Percentiles rank a stretch among this genome's conserved stretches.
Evolutionary conservation across 306 rosid species (phyloP).

Genomic region (Vigna nakashimae): DNA sequence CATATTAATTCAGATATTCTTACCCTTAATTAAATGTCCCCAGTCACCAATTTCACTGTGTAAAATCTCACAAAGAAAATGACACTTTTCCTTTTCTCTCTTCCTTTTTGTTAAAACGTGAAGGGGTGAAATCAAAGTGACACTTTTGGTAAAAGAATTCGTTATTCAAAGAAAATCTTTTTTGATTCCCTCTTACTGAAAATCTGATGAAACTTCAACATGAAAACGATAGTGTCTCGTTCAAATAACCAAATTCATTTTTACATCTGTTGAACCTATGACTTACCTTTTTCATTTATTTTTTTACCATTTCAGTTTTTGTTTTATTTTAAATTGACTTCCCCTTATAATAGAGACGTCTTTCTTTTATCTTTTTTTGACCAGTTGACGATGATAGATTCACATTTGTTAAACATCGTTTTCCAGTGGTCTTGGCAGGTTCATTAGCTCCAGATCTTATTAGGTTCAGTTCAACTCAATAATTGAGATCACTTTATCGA

Average conservation of each 20-base stretch:
- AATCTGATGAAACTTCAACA: conserved; percentile 14
- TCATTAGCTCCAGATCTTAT: conserved; percentile 41
- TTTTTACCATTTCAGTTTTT: conserved; percentile 6
- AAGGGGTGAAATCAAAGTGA: conserved; percentile 4
- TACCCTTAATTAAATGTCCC: not conserved
- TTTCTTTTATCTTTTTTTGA: conserved; percentile 13
- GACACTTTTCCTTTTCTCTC: not conserved
- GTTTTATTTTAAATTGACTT: conserved; percentile 19
- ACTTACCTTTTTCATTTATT: not conserved
- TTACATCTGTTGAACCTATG: not conserved
- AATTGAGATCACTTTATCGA: conserved; percentile 31
- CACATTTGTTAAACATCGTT: conserved; percentile 17
- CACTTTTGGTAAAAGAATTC: conserved; percentile 24
- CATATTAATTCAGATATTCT: not conserved
- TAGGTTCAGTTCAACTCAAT: conserved; percentile 33
- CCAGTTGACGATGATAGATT: conserved; percentile 11
- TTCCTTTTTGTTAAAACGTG: not conserved
- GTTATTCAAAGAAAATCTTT: not conserved
- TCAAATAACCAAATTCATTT: conserved; percentile 35
- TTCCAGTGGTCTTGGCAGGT: conserved; percentile 37
- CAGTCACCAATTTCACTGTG: not conserved
- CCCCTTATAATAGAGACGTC: not conserved
- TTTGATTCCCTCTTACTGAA: not conserved
- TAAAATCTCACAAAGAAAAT: not conserved
- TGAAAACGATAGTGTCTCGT: conserved; percentile 47